Base-by-base conservation (phyloP, 225 moss, liverwort and hornwort species). In the Bryum argenteum region DNA sequence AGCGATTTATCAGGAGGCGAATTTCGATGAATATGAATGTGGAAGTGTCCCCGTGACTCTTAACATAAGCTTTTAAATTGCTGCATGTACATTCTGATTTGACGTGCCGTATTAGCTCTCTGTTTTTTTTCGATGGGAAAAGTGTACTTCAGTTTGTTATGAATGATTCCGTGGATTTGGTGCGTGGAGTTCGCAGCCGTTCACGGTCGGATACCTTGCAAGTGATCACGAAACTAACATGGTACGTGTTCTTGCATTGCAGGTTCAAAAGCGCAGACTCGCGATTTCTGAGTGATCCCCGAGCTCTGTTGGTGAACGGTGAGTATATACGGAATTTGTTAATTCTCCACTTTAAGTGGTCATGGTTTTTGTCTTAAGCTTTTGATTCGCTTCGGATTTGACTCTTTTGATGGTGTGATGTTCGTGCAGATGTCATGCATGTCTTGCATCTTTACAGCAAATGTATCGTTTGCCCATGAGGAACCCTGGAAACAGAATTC, bases 291-390 rank as follows among this genome's bases (percentile, higher is more conserved):
- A 22, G 17, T 20, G 11, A 23, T 56, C 4, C 16, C 38, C 16
- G 12, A 56, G 16, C 45, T 37, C 5, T 43, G 7, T 39, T 58
- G 57, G 62, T 71, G 65, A 71, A n/a, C 58, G 71, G 71, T 77
- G 40, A 65, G 77, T 40, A 23, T 21, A 67, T 20, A 7, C 14
- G 2, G 14, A 21, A 17, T 1, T 71, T 38, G 0, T 38, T 43
- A 13, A 28, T 5, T 5, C 21, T 76, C 8, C 23, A 4, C 4
- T 38, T 10, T 38, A 10, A 62, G 54, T 23, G 21, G 20, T 19
- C 9, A 23, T 51, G 9, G 10, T 60, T 38, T 3, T 17, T 2
- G 17, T 45, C 61, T 23, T 10, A 28, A 11, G 28, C 3, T 65
- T 66, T 37, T 52, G 66, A 10, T 7, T n/a, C 21, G 47, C 15